Evolutionary conservation across 2,329 filamentous ascomycete genomes (phyloP).

Genomic region (Aspergillus felis): DNA sequence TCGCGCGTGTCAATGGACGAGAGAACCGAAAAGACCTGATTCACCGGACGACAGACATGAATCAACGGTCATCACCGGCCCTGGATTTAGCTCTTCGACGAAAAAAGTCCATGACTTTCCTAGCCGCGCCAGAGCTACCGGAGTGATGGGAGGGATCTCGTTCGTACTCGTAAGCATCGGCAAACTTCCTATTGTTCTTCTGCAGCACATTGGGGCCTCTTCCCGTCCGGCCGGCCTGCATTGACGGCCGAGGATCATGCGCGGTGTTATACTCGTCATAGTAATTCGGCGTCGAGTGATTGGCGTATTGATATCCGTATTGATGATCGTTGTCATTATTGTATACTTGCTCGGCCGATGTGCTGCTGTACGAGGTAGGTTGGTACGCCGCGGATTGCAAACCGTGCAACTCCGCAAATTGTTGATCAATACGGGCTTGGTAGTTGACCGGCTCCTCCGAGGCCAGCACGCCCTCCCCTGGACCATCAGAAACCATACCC

Average conservation of each 20-base stretch:
- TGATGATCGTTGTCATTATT: conserved; percentile 30
- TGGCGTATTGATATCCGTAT: conserved; percentile 26
- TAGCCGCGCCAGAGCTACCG: conserved; percentile 80
- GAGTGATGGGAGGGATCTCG: conserved; percentile 58
- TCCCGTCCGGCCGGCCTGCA: conserved; percentile 36
- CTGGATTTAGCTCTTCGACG: conserved; percentile 76
- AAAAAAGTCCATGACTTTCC: conserved; percentile 98
- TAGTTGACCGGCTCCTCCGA: conserved; percentile 34
- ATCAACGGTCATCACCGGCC: conserved; percentile 43
- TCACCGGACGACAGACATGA: background rate
- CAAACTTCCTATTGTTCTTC: conserved; percentile 82
- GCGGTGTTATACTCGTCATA: conserved; percentile 48
- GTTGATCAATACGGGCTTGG: conserved; percentile 39
- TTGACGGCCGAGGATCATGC: conserved; percentile 41
- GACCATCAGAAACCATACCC: conserved; percentile 25
- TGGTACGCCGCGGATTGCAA: conserved; percentile 28
- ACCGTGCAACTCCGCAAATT: conserved; percentile 38
- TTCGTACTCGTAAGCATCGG: conserved; percentile 80
- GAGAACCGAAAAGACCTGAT: conserved; percentile 5
- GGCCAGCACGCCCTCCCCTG: conserved; percentile 20
- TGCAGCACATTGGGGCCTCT: conserved; percentile 61
- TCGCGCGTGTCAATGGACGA: conserved; percentile 6
- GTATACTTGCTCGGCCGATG: conserved; percentile 30
- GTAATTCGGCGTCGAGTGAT: conserved; percentile 36
- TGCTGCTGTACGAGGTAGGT: conserved; percentile 23